phyloP scores from a whole-genome alignment of 768 basidiomycete genomes.

The Clavulina sp. region DNA sequence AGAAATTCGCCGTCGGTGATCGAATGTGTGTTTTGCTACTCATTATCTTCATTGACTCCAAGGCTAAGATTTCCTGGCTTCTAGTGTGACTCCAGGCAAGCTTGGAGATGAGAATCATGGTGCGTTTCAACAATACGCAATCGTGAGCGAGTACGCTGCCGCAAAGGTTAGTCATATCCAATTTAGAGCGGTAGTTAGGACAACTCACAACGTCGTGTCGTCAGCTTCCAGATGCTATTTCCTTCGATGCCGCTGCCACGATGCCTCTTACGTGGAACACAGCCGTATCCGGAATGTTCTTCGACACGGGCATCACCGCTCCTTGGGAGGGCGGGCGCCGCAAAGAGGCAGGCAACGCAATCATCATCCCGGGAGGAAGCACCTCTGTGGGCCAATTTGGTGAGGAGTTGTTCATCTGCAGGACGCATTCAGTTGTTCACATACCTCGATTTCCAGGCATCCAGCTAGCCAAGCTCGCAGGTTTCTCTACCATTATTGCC shows the following conservation, averaged over 20 bases:
- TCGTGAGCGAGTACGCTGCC: neutral
- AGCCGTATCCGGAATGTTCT: conserved; percentile 4
- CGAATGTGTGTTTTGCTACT: neutral
- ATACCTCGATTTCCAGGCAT: no score
- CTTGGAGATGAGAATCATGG: neutral
- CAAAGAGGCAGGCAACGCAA: neutral
- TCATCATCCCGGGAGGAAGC: conserved; percentile 6
- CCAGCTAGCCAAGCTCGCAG: conserved; percentile 7
- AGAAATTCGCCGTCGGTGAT: neutral
- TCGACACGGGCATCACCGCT: conserved; percentile 2
- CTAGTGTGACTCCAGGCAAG: neutral
- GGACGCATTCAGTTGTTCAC: no score
- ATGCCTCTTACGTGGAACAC: neutral
- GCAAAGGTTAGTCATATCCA: no score
- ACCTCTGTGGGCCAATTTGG: conserved; percentile 6
- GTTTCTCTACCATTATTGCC: conserved; percentile 7
- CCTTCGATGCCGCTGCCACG: neutral
- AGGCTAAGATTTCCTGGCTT: neutral
- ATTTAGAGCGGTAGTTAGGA: no score
- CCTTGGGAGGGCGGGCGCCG: neutral
- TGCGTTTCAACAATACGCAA: neutral
- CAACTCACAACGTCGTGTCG: no score
- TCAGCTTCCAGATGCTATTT: conserved; percentile 3
- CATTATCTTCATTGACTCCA: neutral
- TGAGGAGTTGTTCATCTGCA: no score